phyloP scores from a whole-genome alignment of 306 rosid species.

The Nissolia schottii region DNA sequence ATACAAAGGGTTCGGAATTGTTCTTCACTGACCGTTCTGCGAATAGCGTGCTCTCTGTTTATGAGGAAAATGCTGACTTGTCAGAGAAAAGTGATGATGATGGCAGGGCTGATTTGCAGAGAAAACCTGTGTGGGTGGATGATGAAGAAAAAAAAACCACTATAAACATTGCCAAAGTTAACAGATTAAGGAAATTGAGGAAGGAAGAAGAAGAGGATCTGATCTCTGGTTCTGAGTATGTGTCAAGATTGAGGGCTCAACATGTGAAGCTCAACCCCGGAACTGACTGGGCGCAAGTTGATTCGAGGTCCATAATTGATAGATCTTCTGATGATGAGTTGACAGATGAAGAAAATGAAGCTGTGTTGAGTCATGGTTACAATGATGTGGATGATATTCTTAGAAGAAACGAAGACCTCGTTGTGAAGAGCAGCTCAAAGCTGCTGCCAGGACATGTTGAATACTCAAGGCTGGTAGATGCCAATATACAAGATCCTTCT shows the following conservation, averaged over 20 bases:
- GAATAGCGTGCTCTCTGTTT: slow-evolving; percentile 29
- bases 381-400: slow-evolving; percentile 63
- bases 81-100: slow-evolving; percentile 28
- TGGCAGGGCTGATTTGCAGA: slow-evolving; percentile 35
- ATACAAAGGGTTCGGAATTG: slow-evolving; percentile 35
- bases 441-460: slow-evolving; percentile 75
- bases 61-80: slow-evolving; percentile 39
- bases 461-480: slow-evolving; percentile 68
- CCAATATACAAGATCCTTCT: slow-evolving; percentile 70
- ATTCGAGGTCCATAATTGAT: slow-evolving; percentile 29
- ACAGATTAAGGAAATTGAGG: slow-evolving; percentile 80
- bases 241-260: slow-evolving; percentile 84
- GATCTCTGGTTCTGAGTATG: slow-evolving; percentile 73
- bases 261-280: slow-evolving; percentile 79
- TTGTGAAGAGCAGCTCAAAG: slow-evolving; percentile 58
- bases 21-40: slow-evolving; percentile 74
- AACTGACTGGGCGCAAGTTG: slow-evolving; percentile 74
- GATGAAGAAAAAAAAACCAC: slow-evolving; percentile 70
- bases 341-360: slow-evolving; percentile 66
- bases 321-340: slow-evolving; percentile 49
- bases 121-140: slow-evolving; percentile 83
- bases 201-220: slow-evolving; percentile 70
- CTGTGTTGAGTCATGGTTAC: slow-evolving; percentile 36
- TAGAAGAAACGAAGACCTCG: slow-evolving; percentile 69
- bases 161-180: slow-evolving; percentile 60